A percentile compares a stretch with the other conserved stretches of the same genome.
Evolutionary conservation across 1,139 yeast genomes (phyloP).

Genomic region (Lodderomyces oxycetoniae): DNA sequence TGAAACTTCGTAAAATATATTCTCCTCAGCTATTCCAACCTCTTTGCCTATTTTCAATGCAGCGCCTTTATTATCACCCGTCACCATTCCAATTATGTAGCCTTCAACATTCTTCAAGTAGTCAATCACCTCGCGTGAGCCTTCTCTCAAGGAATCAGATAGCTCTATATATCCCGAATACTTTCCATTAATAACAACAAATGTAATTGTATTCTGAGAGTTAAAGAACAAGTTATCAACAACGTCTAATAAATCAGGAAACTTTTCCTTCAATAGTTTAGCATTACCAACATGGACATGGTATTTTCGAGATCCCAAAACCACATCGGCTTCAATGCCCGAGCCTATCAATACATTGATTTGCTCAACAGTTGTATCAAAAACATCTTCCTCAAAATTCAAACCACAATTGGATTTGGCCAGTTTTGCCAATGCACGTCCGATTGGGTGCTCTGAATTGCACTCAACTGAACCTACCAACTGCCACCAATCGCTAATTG

Average conservation of each 20-base stretch:
- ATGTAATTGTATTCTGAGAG: slow-evolving; percentile 30
- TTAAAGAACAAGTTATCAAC: slow-evolving; percentile 6
- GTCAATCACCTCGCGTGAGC: slow-evolving; percentile 57
- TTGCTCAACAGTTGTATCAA: slow-evolving; percentile 26
- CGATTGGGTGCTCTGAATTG: slow-evolving; percentile 86
- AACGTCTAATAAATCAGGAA: slow-evolving; percentile 8
- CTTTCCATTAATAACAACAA: slow-evolving; percentile 48
- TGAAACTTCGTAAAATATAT: slow-evolving; percentile 71
- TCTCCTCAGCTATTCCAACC: slow-evolving; percentile 60
- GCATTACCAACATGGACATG: slow-evolving; percentile 55
- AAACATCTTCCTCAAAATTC: slow-evolving; percentile 29
- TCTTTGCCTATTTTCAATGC: slow-evolving; percentile 63
- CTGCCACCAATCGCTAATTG: slow-evolving; percentile 46
- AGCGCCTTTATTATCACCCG: slow-evolving; percentile 73
- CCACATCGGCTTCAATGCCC: slow-evolving; percentile 58
- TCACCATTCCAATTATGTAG: slow-evolving; percentile 76
- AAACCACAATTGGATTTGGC: slow-evolving; percentile 25
- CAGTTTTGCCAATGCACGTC: slow-evolving; percentile 54
- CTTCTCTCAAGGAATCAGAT: slow-evolving; percentile 64
- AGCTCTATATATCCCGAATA: slow-evolving; percentile 65
- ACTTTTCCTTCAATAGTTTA: slow-evolving; percentile 35
- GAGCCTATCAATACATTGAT: slow-evolving; percentile 61
- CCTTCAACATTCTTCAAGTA: slow-evolving; percentile 49
- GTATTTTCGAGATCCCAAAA: slow-evolving; percentile 17
- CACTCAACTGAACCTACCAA: slow-evolving; percentile 61